Percentiles rank a stretch among this genome's conserved stretches.
Conservation (phyloP, 1,284 basidiomycete genomes). For the Kalmanozyma brasiliensis region DNA sequence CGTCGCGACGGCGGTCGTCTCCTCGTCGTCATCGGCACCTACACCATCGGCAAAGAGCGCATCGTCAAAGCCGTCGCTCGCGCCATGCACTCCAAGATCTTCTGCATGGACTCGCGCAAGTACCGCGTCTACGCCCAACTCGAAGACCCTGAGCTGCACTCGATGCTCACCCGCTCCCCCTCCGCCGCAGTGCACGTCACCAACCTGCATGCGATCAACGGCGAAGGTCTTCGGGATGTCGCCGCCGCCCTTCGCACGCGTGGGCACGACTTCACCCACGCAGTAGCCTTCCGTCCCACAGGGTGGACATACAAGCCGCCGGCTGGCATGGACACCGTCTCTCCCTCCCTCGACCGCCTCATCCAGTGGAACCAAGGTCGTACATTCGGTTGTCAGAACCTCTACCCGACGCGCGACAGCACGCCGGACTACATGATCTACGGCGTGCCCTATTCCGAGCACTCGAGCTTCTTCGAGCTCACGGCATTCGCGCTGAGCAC, state of each 20-base stretch:
- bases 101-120: slow-evolving; percentile 77
- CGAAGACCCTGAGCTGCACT: slow-evolving; percentile 76
- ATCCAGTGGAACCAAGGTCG: slow-evolving; percentile 76
- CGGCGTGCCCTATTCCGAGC: slow-evolving; percentile 92
- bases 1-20: slow-evolving; percentile 59
- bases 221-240: slow-evolving; percentile 82
- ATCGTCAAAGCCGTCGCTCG: slow-evolving; percentile 93
- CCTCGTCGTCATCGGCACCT: slow-evolving; percentile 91
- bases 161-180: slow-evolving; percentile 81
- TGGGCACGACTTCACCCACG: slow-evolving; percentile 78
- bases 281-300: slow-evolving; percentile 87
- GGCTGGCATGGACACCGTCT: slow-evolving; percentile 73
- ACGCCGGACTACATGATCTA: slow-evolving; percentile 77
- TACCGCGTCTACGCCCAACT: slow-evolving; percentile 60
- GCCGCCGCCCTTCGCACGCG: slow-evolving; percentile 74
- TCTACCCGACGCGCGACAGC: slow-evolving; percentile 79
- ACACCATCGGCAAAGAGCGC: slow-evolving; percentile 96
- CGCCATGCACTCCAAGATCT: slow-evolving; percentile 84
- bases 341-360: slow-evolving; percentile 39
- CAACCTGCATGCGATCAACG: slow-evolving; percentile 80
- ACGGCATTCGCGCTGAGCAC: slow-evolving; percentile 81
- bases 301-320: slow-evolving; percentile 88
- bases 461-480: slow-evolving; percentile 79
- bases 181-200: slow-evolving; percentile 84
- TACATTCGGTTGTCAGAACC: slow-evolving; percentile 76